Evolutionary conservation across 495 filamentous ascomycete species (phyloP).

Genomic region (Pyronema omphalodes): DNA sequence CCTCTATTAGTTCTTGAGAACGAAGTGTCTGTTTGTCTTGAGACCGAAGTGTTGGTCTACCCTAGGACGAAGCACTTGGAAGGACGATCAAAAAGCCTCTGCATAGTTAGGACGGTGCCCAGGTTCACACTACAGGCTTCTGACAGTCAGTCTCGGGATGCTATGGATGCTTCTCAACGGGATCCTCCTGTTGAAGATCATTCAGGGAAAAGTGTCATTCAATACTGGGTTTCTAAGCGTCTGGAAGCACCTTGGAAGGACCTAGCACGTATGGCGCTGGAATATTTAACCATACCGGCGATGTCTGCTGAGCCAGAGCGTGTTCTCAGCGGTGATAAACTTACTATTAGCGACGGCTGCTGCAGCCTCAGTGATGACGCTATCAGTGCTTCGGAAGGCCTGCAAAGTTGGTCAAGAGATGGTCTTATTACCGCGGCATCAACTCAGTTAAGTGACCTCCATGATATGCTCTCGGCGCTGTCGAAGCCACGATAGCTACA

Average conservation of each 20-base stretch:
- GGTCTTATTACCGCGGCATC: too few species aligned
- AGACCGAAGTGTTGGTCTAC: too few species aligned
- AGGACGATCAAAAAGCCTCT: too few species aligned
- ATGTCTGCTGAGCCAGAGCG: slow-evolving; percentile 1
- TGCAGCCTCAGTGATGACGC: neutral
- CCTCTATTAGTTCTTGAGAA: too few species aligned
- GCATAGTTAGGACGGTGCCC: too few species aligned
- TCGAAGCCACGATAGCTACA: too few species aligned
- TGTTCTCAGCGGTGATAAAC: neutral
- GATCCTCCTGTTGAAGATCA: neutral
- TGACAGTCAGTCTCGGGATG: neutral
- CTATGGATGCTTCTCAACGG: neutral
- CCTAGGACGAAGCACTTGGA: too few species aligned
- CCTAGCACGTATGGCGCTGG: too few species aligned
- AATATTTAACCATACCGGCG: neutral
- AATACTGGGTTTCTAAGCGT: neutral
- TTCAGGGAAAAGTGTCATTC: neutral
- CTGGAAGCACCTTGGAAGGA: neutral
- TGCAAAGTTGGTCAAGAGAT: neutral
- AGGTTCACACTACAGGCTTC: too few species aligned
- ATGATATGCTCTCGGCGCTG: too few species aligned
- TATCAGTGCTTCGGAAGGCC: neutral
- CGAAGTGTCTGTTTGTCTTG: too few species aligned
- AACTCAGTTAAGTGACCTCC: too few species aligned
- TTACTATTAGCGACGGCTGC: neutral